These are phyloP conservation scores for Monilinia laxa DNA, from an alignment of 2,329 filamentous ascomycete genomes.

Conservation along the genomic window DNA sequence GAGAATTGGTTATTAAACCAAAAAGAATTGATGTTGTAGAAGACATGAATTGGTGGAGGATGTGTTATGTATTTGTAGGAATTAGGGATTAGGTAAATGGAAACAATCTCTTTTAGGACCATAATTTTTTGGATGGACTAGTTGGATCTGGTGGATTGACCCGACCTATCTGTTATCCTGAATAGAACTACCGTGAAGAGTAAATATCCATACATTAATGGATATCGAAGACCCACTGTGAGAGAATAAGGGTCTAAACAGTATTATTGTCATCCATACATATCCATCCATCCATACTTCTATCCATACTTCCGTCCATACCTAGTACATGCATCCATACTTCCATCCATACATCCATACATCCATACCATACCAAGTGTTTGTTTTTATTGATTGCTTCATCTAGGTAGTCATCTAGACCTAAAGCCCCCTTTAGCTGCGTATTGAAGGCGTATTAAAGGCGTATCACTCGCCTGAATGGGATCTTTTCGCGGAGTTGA, in stretches of 20 bases:
- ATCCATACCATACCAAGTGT: too few species aligned
- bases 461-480: background rate
- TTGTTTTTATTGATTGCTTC: too few species aligned
- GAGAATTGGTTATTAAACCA: constrained; percentile 15
- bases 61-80: constrained; percentile 1
- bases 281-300: background rate
- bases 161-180: background rate
- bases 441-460: background rate
- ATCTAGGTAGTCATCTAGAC: background rate
- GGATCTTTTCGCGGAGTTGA: background rate
- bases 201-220: background rate
- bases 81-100: background rate
- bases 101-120: background rate
- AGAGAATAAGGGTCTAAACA: constrained; percentile 10
- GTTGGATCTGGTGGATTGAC: background rate
- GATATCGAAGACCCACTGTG: background rate
- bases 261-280: background rate
- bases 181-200: background rate
- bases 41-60: constrained; percentile 5
- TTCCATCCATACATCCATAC: too few species aligned
- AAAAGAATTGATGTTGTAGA: background rate
- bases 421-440: constrained; percentile 5
- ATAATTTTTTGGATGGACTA: constrained; percentile 18
- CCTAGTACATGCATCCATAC: too few species aligned
- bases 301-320: background rate